Base-by-base conservation (phyloP, 176 grass and related monocot species). In the Guadua angustifolia region DNA sequence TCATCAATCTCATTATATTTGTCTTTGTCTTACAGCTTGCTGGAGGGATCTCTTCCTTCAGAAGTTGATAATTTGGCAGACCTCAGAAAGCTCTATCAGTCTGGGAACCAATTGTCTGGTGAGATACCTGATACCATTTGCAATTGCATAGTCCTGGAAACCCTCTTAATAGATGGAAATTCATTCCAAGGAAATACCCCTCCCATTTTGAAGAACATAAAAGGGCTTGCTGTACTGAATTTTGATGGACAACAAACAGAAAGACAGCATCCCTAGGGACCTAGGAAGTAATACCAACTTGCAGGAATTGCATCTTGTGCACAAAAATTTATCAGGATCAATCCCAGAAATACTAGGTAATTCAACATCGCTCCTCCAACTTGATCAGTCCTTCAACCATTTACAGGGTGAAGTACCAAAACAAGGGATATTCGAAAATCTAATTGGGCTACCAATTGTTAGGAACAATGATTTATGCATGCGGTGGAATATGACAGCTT, bases 331-430 rank as follows among this genome's bases (percentile, higher is more conserved):
- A 12, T 85, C 59, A 2, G 87, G 87, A 24, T 3, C 47, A n/a
- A 81, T 90, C 11, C 83, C 83, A 7, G 47, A 25, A 22, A 45
- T 25, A 1, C 21, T 88, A 39, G 79, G 74, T 6, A 71, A 69
- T 26, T 70, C 57, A 77, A 57, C 14, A 5, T 35, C 71, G 4
- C 10, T 83, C 17, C 15, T 11, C 4, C 55, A 4, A 2, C 61
- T 91, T 1, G 66, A 91, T 74, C 50, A 84, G 52, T 87, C 80
- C 18, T 91, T 66, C 74, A 84, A 91, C 33, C 55, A 87, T 55
- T 75, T 90, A 19, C 77, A 73, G 1, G 88, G 88, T 22, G 13
- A 69, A 49, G 64, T 90, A 17, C 88, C 83, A n/a, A 76, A 11
- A 73, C 3, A 70, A 12, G 62, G 83, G 15, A 7, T 86, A 33